A percentile compares a stretch with the other conserved stretches of the same genome.
These are phyloP conservation scores for Cutaneotrichosporon sp. DNA, from an alignment of 1,284 basidiomycete genomes.

Conservation along the genomic window DNA sequence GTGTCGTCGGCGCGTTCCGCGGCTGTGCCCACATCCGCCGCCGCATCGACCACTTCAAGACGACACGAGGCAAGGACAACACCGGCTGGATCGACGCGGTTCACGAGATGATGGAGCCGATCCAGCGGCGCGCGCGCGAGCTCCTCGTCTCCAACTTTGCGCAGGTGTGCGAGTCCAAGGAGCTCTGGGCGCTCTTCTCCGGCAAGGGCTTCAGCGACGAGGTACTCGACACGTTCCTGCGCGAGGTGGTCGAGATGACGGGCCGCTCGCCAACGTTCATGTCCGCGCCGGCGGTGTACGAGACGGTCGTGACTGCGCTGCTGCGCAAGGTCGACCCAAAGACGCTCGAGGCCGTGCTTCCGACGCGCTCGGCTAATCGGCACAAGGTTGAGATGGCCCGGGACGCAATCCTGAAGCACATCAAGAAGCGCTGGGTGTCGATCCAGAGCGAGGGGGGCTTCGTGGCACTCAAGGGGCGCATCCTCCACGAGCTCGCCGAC, in stretches of 20 bases:
- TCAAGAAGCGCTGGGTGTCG: slow-evolving; percentile 68
- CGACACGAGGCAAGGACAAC: slow-evolving; percentile 50
- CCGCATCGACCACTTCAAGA: slow-evolving; percentile 38
- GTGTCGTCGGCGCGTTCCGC: slow-evolving; percentile 63
- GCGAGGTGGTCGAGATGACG: slow-evolving; percentile 61
- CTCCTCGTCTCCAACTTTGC: slow-evolving; percentile 62
- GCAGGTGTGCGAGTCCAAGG: slow-evolving; percentile 64
- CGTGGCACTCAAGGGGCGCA: slow-evolving; percentile 76
- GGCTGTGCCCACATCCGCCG: slow-evolving; percentile 32
- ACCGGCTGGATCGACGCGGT: slow-evolving; percentile 69
- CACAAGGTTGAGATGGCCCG: slow-evolving; percentile 70
- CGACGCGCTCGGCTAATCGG: slow-evolving; percentile 65
- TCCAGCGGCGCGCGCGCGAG: slow-evolving; percentile 64
- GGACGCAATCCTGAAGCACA: slow-evolving; percentile 60
- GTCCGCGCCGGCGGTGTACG: slow-evolving; percentile 67
- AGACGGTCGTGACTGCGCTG: slow-evolving; percentile 73
- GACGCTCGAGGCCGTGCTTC: slow-evolving; percentile 63
- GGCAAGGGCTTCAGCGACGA: slow-evolving; percentile 70
- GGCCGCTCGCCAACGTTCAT: slow-evolving; percentile 58
- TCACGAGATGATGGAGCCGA: slow-evolving; percentile 64
- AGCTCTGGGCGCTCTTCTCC: slow-evolving; percentile 72
- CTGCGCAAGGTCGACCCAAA: slow-evolving; percentile 69
- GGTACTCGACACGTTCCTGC: slow-evolving; percentile 68
- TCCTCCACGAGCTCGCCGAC: slow-evolving; percentile 80
- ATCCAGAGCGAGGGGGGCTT: slow-evolving; percentile 79